Conservation (phyloP, 805 yeast genomes). For the Metschnikowia dekortorum region DNA sequence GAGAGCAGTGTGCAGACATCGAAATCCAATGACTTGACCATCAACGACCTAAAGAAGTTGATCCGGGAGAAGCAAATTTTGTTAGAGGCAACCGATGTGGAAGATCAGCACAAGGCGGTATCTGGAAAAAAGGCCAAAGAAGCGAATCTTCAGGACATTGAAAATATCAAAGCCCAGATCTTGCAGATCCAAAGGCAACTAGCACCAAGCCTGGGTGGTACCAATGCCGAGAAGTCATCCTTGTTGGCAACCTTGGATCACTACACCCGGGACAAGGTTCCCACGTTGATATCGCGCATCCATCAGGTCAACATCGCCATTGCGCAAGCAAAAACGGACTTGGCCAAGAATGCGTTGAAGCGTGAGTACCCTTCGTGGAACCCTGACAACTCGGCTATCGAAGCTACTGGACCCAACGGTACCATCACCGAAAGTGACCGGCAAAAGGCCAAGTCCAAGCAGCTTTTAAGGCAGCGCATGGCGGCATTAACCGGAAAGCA, state of each 20-base stretch:
- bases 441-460: constrained; percentile 74
- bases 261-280: constrained; percentile 65
- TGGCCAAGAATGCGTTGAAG: constrained; percentile 51
- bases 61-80: constrained; percentile 69
- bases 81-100: constrained; percentile 66
- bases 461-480: constrained; percentile 78
- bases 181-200: constrained; percentile 40
- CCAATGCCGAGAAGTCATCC: constrained; percentile 45
- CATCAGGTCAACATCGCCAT: constrained; percentile 64
- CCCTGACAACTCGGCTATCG: constrained; percentile 40
- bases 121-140: constrained; percentile 32
- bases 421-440: constrained; percentile 79
- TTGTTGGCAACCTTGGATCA: constrained; percentile 53
- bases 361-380: constrained; percentile 64
- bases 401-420: constrained; percentile 86
- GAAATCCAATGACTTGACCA: constrained; percentile 35
- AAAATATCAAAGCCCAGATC: constrained; percentile 59
- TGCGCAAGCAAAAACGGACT: constrained; percentile 58
- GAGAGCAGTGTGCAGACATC: constrained; percentile 19
- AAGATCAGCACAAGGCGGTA: constrained; percentile 45
- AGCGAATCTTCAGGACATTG: constrained; percentile 53
- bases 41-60: constrained; percentile 56
- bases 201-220: constrained; percentile 22
- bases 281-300: constrained; percentile 62
- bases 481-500: constrained; percentile 85